Conservation (phyloP, 371 early-diverging fungal genomes). For the Mortierella sp. region DNA sequence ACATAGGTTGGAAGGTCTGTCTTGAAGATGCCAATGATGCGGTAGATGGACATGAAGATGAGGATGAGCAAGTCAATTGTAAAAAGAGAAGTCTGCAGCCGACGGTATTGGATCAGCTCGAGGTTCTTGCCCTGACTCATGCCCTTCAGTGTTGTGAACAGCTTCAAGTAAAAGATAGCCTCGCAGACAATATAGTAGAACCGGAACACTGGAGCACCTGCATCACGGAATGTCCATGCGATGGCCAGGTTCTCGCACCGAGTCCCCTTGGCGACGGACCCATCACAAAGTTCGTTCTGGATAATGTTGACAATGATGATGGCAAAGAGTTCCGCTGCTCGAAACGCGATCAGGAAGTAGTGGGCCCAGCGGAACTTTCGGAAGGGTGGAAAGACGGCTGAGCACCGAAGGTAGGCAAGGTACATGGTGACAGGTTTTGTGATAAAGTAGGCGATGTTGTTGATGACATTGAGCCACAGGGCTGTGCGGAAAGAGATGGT, state of each 20-base stretch:
- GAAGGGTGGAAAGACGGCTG: constrained; percentile 3
- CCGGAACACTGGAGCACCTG: constrained; percentile 10
- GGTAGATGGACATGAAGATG: constrained; percentile 11
- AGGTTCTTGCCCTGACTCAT: constrained; percentile 10
- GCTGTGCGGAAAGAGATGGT: constrained; percentile 3
- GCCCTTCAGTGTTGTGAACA: constrained; percentile 10
- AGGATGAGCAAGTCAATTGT: constrained; percentile 8
- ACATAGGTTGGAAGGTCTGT: constrained; percentile 10
- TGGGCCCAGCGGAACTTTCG: constrained; percentile 1
- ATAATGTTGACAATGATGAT: constrained; percentile 9
- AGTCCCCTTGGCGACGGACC: constrained; percentile 11
- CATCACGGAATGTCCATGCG: constrained; percentile 15
- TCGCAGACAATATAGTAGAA: constrained; percentile 6
- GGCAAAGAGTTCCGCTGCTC: constrained; percentile 13
- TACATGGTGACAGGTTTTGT: constrained; percentile 15
- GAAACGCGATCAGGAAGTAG: constrained; percentile 3
- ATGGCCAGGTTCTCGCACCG: constrained; percentile 3
- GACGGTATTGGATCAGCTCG: constrained; percentile 11
- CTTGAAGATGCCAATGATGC: constrained; percentile 14
- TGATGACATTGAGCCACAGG: constrained; percentile 13
- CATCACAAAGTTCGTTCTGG: constrained; percentile 10
- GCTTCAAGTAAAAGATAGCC: constrained; percentile 15
- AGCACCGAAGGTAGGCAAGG: constrained; percentile 19
- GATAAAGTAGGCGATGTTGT: constrained; percentile 17
- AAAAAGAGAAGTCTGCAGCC: constrained; percentile 10